Evolutionary conservation across 2,329 filamentous ascomycete species (phyloP).

Genomic region (Metarhizium humberi): DNA sequence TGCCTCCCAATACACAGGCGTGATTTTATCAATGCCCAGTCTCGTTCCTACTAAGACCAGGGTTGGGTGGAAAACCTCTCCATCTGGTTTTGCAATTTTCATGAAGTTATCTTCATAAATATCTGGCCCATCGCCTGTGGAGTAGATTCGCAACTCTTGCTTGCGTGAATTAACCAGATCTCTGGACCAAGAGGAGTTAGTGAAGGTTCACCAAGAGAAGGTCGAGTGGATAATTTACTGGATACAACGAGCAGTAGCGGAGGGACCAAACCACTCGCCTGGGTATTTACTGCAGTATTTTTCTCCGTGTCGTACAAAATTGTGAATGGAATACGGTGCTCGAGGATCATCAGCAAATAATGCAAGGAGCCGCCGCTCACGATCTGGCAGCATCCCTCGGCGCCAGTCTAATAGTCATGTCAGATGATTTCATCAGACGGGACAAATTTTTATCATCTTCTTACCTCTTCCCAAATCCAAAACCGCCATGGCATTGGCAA

Average conservation of each 20-base stretch:
- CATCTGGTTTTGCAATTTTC: conserved; percentile 60
- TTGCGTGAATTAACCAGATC: conserved; percentile 62
- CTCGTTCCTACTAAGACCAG: conserved; percentile 82
- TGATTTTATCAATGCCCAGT: conserved; percentile 89
- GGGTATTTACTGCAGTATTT: conserved; percentile 85
- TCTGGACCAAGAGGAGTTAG: conserved; percentile 32
- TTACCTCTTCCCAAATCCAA: conserved; percentile 70
- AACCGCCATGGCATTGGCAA: conserved; percentile 75
- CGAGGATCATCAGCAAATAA: conserved; percentile 80
- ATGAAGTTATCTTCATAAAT: conserved; percentile 88
- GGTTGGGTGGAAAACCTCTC: conserved; percentile 66
- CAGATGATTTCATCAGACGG: background rate
- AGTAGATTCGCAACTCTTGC: conserved; percentile 67
- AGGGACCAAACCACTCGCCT: conserved; percentile 98
- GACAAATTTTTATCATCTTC: conserved; percentile 4
- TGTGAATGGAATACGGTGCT: conserved; percentile 90
- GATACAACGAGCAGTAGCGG: conserved; percentile 87
- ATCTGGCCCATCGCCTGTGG: conserved; percentile 81
- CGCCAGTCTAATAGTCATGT: conserved; percentile 56
- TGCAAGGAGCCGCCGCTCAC: conserved; percentile 64
- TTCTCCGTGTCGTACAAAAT: conserved; percentile 83
- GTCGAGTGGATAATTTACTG: conserved; percentile 48
- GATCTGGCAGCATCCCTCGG: conserved; percentile 42
- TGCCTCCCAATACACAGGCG: conserved; percentile 91
- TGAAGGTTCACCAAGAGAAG: too few species aligned